Conservation (phyloP, 139 green algal genomes). For the Zygnema circumcarinatum region DNA sequence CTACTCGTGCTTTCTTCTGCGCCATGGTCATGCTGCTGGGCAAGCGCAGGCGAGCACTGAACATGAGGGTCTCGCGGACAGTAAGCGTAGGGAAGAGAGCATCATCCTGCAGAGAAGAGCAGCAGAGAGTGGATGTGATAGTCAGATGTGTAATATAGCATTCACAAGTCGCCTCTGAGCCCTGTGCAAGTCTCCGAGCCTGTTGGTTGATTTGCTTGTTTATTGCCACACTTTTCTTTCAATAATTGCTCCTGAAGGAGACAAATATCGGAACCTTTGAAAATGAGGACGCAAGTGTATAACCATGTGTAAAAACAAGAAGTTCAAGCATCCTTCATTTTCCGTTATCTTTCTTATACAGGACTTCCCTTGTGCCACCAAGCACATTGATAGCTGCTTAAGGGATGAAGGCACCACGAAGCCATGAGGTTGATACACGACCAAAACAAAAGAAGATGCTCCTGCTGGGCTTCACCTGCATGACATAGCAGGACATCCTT, state of each 20-base stretch:
- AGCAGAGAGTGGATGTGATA: background rate
- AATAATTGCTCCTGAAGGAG: background rate
- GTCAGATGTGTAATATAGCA: background rate
- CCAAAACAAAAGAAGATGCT: too few species aligned
- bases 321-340: too few species aligned
- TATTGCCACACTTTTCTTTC: background rate
- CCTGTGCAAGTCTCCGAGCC: background rate
- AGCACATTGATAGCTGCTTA: background rate
- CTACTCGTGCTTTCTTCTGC: conserved; percentile 34
- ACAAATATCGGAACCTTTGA: background rate
- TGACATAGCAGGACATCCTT: conserved; percentile 49
- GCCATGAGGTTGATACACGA: background rate
- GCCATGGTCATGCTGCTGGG: conserved; percentile 27
- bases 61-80: conserved; percentile 60
- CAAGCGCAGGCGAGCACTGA: conserved; percentile 57
- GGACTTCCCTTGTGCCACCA: background rate
- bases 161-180: background rate
- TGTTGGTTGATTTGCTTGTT: background rate
- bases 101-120: conserved; percentile 63
- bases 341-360: too few species aligned
- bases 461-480: conserved; percentile 54
- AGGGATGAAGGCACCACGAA: background rate
- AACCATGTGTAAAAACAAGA: conserved; percentile 7
- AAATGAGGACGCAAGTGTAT: background rate
- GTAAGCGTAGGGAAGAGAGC: conserved; percentile 67